Base-by-base conservation (phyloP, 495 filamentous ascomycete genomes). In the Glonium stellatum region DNA sequence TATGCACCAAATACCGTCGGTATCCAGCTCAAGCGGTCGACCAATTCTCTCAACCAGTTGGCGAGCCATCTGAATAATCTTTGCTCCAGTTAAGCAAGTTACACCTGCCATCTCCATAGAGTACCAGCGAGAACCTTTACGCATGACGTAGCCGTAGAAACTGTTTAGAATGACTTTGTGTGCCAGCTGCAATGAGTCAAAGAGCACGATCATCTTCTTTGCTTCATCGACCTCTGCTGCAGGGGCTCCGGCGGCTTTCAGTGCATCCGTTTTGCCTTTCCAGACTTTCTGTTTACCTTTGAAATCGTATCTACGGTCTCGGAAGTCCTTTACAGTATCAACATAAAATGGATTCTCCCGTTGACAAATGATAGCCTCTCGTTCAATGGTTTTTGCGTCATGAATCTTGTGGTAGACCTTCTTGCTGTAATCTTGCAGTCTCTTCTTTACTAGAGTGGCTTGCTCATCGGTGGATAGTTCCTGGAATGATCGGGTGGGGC, bases 1-100 rank as follows among this genome's bases (percentile, higher is more conserved):
- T 83, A 99, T 99, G 79, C 93, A 99, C 93, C 93, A 99, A 69
- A 99, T 99, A 83, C 93, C 93, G 69, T 99, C 93, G 2, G 93
- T 99, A 74, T 99, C 93, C n/a, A 99, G 82, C 74, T 99, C 93
- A 49, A 99, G 78, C 0, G 93, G 93, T 42, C 93, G 84, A 19
- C 93, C 93, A 19, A 99, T 87, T 15, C 93, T 82, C 68, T 99
- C 93, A 11, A 99, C 92, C 18, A 99, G 80, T 65, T 95, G 87
- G 71, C 92, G 82, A 18, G 93, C 93, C 83, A 99, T 86, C 70
- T 97, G 93, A 71, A 99, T 99, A 71, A 99, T 99, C 57, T 85
- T 90, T 15, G 93, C 93, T 57, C 93, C 93, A 0, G 93, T 99
- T 58, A 99, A 74, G 77, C 93, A 99, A 31, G 93, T 99, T 19